Evolutionary conservation across 352 stramenopile genomes (phyloP), one percentile per base, ranked within the genome.

Genomic region (Globisporangium sylvaticum): DNA sequence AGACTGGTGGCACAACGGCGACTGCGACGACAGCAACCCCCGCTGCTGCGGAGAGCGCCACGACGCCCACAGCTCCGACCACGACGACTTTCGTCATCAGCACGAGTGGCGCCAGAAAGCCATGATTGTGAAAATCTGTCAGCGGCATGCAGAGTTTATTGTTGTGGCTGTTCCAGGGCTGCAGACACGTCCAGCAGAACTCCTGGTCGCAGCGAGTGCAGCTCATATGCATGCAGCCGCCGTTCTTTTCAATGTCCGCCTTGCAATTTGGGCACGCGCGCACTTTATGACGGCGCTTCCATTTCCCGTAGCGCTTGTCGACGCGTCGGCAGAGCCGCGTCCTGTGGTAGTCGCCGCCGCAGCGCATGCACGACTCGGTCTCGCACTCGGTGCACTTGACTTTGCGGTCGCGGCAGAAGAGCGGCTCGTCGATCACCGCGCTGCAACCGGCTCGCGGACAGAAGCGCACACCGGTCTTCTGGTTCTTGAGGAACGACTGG

Each of bases 151-250:
- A n/a, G n/a, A n/a, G n/a, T n/a, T n/a, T n/a, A n/a, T n/a, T n/a
- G n/a, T n/a, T n/a, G n/a, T n/a, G n/a, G n/a, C n/a, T n/a, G n/a
- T n/a, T n/a, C n/a, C n/a, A n/a, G n/a, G n/a, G n/a, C n/a, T n/a
- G n/a, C n/a, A n/a, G n/a, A n/a, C n/a, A n/a, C n/a, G n/a, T n/a
- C n/a, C n/a, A n/a, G n/a, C n/a, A n/a, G n/a, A n/a, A n/a, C n/a
- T n/a, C n/a, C 48, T 89, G 72, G 67, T 91, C 87, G 65, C 87
- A 95, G 62, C 91, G 84, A 34, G 89, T 81, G 73, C 87, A 95
- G 64, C 83, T 87, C 84, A 95, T 95, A 75, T 93, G 87, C 48
- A 72, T 79, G 75, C 87, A 95, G n/a, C 87, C 87, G 22, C 87
- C 83, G 12, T 90, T 80, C 73, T 95, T 95, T 54, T 95, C 87